phyloP scores from a whole-genome alignment of 176 grass and related monocot genomes.

The Aegilops bicornis region DNA sequence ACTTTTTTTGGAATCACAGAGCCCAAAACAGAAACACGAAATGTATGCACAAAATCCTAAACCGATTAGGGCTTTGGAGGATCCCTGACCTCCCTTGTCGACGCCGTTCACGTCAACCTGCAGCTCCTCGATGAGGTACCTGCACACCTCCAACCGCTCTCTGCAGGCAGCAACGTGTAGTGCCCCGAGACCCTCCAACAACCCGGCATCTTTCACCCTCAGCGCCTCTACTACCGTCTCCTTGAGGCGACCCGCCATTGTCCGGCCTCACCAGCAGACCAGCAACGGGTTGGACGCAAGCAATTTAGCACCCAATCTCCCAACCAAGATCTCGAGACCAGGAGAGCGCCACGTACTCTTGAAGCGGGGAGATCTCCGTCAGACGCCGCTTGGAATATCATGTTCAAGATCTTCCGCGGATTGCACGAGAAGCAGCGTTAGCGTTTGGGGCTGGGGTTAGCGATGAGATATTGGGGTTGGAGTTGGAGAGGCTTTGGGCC shows the following conservation, averaged over 20 bases:
- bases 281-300: neutral
- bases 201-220: neutral
- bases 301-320: neutral
- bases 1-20: neutral
- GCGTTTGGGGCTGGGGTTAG: neutral
- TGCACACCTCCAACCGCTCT: neutral
- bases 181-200: neutral
- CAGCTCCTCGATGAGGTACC: conserved; percentile 9
- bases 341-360: neutral
- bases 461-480: neutral
- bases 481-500: no score
- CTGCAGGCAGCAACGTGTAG: conserved; percentile 7
- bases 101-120: neutral
- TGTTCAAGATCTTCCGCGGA: neutral
- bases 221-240: conserved; percentile 9
- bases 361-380: neutral
- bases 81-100: neutral
- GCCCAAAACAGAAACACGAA: no score
- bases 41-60: neutral
- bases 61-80: neutral
- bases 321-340: neutral
- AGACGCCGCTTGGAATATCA: neutral
- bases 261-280: neutral
- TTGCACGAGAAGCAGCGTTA: neutral
- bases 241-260: neutral